Evolutionary conservation across 768 basidiomycete genomes (phyloP), one percentile per base, ranked within the genome.

Genomic region (Macrolepiota fuliginosa): DNA sequence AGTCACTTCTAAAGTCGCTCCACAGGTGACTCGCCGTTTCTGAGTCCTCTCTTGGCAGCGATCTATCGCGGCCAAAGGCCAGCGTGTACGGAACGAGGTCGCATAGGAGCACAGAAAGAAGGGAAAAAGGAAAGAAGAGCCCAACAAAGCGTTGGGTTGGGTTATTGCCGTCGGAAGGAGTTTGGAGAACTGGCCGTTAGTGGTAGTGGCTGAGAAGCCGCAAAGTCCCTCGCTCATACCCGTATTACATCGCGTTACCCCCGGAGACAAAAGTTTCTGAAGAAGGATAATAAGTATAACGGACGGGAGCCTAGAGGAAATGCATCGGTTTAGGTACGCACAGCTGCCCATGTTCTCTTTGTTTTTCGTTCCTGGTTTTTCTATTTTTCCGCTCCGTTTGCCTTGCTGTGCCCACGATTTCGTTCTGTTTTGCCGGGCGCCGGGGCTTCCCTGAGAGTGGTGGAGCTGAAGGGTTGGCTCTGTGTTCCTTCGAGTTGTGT

Each of bases 251-350:
- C 37, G 47, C 3, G 22, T 40, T 59, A 27, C 37, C 49, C 22
- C 25, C 13, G 50, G 17, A 4, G 24, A n/a, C 19, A 47, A 4
- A 3, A 24, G 27, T 12, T 36, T 24, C 27, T 54, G 52, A 55
- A 42, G 47, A 15, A 50, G 17, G 35, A 39, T n/a, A 22, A 37
- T 25, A 49, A 52, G 24, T 13, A 27, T 4, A 59, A 50, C 10
- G 39, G 37, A 51, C 19, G 52, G 49, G 39, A 13, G 36, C 9
- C n/a, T 50, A 15, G 42, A 12, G 22, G 37, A 52, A 29, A 59
- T 59, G 58, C 58, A 59, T 40, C 49, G 58, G 11, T 59, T 59
- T 19, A 59, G 58, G 58, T 59, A 52, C 45, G 58, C 52, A 52
- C 46, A 45, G 27, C 29, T 32, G 25, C 27, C 32, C 19, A 24